phyloP scores from a whole-genome alignment of 495 filamentous ascomycete species.

The Bacidia gigantensis region DNA sequence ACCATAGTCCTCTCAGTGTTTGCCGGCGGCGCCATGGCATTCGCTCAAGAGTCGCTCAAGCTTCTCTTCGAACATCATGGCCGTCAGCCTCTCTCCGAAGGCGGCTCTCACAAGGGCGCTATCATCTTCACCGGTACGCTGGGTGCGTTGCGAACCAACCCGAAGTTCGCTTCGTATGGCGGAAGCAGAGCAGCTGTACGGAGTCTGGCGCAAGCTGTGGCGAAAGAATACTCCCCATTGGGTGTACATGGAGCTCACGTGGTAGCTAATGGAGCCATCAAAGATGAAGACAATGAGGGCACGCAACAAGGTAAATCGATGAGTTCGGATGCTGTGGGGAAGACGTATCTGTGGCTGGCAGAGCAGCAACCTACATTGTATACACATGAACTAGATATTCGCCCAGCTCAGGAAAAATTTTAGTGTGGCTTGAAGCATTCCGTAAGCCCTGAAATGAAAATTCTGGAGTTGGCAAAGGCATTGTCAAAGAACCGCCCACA shows the following conservation, averaged over 20 bases:
- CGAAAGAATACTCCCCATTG: conserved; percentile 32
- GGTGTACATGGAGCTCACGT: conserved; percentile 37
- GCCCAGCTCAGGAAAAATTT: conserved; percentile 34
- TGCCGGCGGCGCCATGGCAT: conserved; percentile 34
- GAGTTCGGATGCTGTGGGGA: conserved; percentile 32
- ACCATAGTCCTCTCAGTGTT: conserved; percentile 20
- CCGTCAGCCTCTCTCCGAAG: conserved; percentile 23
- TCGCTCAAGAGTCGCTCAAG: conserved; percentile 30
- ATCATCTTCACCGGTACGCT: conserved; percentile 36
- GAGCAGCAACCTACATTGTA: conserved; percentile 28
- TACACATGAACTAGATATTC: conserved; percentile 33
- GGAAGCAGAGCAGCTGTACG: conserved; percentile 29
- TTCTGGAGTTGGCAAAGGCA: neutral
- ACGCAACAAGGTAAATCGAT: conserved; percentile 28
- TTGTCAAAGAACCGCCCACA: too few relatives aligned
- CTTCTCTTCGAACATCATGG: conserved; percentile 32
- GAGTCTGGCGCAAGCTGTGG: conserved; percentile 32
- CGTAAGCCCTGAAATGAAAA: neutral
- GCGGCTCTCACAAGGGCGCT: conserved; percentile 32
- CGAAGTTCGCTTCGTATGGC: conserved; percentile 34
- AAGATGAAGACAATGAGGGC: conserved; percentile 29
- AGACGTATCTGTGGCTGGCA: conserved; percentile 33
- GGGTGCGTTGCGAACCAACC: conserved; percentile 30
- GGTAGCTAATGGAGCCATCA: conserved; percentile 32
- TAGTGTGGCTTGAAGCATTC: too few relatives aligned